Percentiles rank a stretch among this genome's conserved stretches.
These are phyloP conservation scores for Arthrobotrys musiformis DNA, from an alignment of 2,329 filamentous ascomycete genomes.

Conservation along the genomic window DNA sequence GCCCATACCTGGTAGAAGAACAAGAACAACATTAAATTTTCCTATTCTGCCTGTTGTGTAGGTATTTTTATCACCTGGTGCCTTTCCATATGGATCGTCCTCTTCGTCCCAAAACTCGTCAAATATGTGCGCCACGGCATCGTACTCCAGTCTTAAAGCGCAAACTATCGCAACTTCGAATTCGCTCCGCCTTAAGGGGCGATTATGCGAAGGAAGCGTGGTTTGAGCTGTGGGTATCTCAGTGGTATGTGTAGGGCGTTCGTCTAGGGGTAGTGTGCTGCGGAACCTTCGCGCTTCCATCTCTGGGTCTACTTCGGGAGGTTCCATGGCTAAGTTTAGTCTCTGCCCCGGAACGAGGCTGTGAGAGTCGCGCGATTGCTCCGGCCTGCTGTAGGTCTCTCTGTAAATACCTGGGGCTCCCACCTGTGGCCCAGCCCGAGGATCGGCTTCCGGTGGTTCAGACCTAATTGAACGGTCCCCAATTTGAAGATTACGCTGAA, in stretches of 20 bases:
- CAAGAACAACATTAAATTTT: constrained; percentile 50
- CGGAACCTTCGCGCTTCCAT: too few relatives aligned
- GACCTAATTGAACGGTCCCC: constrained; percentile 9
- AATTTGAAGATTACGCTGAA: constrained; percentile 15
- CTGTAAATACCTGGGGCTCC: too few relatives aligned
- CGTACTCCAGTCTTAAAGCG: constrained; percentile 60
- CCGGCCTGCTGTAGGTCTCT: too few relatives aligned
- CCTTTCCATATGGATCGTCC: constrained; percentile 36
- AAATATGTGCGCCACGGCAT: constrained; percentile 60
- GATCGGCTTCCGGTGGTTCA: background rate
- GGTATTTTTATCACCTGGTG: constrained; percentile 54
- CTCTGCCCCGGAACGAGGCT: too few relatives aligned
- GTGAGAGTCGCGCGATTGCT: too few relatives aligned
- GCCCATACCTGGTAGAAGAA: constrained; percentile 46
- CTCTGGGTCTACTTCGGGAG: too few relatives aligned
- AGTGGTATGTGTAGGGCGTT: too few relatives aligned
- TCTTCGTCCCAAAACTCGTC: constrained; percentile 60
- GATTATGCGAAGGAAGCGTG: background rate
- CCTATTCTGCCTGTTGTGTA: constrained; percentile 58
- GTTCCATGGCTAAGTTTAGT: too few relatives aligned
- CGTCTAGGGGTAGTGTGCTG: too few relatives aligned
- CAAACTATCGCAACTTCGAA: constrained; percentile 62
- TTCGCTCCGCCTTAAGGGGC: constrained; percentile 15
- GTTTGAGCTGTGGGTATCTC: too few relatives aligned
- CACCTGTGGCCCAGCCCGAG: too few relatives aligned